Evolutionary conservation across 148 eudicot species (phyloP).

Genomic region (Limonium bicolor): DNA sequence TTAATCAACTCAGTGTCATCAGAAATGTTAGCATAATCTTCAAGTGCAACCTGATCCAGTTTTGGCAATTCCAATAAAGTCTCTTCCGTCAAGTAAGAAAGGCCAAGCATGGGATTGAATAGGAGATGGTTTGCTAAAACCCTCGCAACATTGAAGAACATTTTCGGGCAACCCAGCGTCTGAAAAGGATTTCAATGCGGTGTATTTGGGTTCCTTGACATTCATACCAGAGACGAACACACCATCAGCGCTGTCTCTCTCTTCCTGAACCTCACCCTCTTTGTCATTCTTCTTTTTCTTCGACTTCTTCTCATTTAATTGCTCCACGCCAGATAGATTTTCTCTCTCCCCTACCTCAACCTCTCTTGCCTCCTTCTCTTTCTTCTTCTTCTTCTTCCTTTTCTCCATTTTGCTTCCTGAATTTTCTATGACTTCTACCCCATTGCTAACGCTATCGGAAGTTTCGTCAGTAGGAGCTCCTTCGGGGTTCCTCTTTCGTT

Average conservation of each 20-base stretch:
- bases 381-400: conserved; percentile 5
- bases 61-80: conserved; percentile 90
- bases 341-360: background rate
- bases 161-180: conserved; percentile 49
- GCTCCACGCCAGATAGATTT: background rate
- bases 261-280: conserved; percentile 14
- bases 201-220: conserved; percentile 31
- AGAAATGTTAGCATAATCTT: too few species aligned
- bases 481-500: background rate
- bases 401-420: conserved; percentile 5
- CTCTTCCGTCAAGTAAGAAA: conserved; percentile 60
- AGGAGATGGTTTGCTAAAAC: conserved; percentile 76
- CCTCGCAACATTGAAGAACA: conserved; percentile 65
- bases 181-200: conserved; percentile 35
- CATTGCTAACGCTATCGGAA: background rate
- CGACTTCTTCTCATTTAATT: background rate
- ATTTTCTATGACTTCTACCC: background rate
- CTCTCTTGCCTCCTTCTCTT: background rate
- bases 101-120: conserved; percentile 98
- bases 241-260: conserved; percentile 27
- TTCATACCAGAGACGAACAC: conserved; percentile 76
- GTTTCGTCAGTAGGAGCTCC: background rate
- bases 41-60: conserved; percentile 92
- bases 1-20: background rate
- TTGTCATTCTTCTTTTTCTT: background rate